phyloP scores from a whole-genome alignment of 805 yeast genomes.

The Nematodospora valgi region DNA sequence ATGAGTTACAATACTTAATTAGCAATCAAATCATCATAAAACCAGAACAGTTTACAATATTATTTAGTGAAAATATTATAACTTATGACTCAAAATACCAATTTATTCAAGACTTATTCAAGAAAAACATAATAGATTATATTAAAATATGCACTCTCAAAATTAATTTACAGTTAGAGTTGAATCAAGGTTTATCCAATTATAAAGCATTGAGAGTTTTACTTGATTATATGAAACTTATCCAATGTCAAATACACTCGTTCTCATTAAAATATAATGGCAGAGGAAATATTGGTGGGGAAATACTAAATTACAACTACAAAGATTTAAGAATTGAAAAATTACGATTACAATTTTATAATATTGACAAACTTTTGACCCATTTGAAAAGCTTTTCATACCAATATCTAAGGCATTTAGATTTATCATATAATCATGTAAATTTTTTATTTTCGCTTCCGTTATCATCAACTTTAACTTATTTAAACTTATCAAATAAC shows the following conservation, averaged over 20 bases:
- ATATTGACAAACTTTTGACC: conserved; percentile 10
- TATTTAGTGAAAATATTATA: background rate
- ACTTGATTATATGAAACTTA: background rate
- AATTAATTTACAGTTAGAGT: background rate
- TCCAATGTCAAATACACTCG: background rate
- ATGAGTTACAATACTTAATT: conserved; percentile 15
- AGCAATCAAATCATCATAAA: conserved; percentile 15
- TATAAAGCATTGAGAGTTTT: background rate
- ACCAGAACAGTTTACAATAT: conserved; percentile 16
- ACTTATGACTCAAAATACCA: background rate
- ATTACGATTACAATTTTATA: conserved; percentile 19
- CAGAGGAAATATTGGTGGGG: background rate
- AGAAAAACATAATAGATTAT: conserved; percentile 1
- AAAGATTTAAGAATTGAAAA: conserved; percentile 9
- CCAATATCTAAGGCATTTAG: conserved; percentile 9
- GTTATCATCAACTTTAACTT: conserved; percentile 18
- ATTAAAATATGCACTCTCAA: background rate
- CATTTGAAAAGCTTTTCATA: conserved; percentile 8
- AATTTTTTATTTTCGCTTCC: conserved; percentile 16
- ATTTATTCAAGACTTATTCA: conserved; percentile 9
- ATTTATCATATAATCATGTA: conserved; percentile 26
- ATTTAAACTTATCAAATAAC: conserved; percentile 28
- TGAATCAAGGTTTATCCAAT: background rate
- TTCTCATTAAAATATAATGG: conserved; percentile 2
- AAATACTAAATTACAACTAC: too few species aligned